A percentile compares a stretch with the other conserved stretches of the same genome.
These are phyloP conservation scores for Rosa lucieae DNA, from an alignment of 306 rosid genomes.

Conservation along the genomic window DNA sequence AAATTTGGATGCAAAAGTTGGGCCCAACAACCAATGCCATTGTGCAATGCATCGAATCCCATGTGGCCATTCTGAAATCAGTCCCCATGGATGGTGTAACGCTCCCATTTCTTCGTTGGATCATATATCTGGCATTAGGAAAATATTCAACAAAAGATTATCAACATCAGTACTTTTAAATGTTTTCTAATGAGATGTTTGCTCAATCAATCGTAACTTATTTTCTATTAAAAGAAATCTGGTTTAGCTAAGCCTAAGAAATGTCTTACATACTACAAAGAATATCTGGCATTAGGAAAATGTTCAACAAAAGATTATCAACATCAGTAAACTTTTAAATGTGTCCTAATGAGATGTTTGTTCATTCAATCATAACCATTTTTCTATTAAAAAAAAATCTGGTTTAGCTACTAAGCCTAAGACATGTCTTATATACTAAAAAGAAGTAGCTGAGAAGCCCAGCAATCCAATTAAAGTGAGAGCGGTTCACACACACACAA, in stretches of 20 bases:
- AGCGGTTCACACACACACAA: too few species aligned
- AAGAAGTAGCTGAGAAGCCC: neutral
- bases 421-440: neutral
- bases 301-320: neutral
- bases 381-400: neutral
- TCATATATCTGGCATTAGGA: conserved; percentile 31
- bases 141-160: neutral
- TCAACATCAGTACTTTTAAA: neutral
- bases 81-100: conserved; percentile 42
- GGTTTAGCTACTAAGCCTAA: neutral
- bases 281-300: conserved; percentile 21
- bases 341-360: neutral
- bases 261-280: too few species aligned
- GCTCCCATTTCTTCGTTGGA: conserved; percentile 44
- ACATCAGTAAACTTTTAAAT: neutral
- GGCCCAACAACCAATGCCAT: neutral
- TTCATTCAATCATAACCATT: neutral
- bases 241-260: too few species aligned
- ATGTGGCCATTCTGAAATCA: neutral
- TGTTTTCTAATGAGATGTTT: too few species aligned
- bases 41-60: neutral
- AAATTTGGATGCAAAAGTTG: neutral
- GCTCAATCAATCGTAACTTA: too few species aligned
- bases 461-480: neutral
- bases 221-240: too few species aligned